phyloP scores from a whole-genome alignment of 2,329 filamentous ascomycete species.

The Rosellinia necatrix region DNA sequence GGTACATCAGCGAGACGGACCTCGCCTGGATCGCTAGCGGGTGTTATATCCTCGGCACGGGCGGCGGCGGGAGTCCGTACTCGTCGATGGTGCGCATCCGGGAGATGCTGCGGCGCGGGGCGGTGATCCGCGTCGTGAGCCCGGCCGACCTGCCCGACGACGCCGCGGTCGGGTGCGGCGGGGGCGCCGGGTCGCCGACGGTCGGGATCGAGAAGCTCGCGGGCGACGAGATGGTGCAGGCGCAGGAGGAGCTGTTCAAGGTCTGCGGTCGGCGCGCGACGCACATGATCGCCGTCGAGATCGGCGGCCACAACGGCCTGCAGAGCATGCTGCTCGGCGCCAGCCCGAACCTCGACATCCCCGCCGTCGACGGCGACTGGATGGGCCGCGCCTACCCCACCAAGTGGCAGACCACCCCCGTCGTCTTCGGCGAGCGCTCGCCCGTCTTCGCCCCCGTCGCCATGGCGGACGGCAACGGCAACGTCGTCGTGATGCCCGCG shows the following conservation, averaged over 20 bases:
- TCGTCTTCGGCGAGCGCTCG: conserved; percentile 54
- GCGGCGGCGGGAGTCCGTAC: conserved; percentile 62
- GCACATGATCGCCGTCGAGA: conserved; percentile 66
- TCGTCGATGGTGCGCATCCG: conserved; percentile 56
- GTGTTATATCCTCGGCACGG: conserved; percentile 65
- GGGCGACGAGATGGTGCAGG: conserved; percentile 59
- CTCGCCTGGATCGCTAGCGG: conserved; percentile 61
- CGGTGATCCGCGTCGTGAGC: conserved; percentile 56
- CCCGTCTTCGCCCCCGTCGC: conserved; percentile 50
- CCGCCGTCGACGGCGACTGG: conserved; percentile 59
- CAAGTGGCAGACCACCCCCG: conserved; percentile 60
- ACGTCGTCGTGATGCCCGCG: conserved; percentile 49
- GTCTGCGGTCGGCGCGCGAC: conserved; percentile 49
- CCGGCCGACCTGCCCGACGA: conserved; percentile 55
- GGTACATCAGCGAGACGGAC: conserved; percentile 63
- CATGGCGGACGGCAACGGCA: conserved; percentile 54
- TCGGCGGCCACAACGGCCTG: conserved; percentile 69
- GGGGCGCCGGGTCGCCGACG: conserved; percentile 62
- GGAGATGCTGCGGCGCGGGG: conserved; percentile 55
- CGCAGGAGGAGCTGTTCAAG: conserved; percentile 58
- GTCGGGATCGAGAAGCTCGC: conserved; percentile 64
- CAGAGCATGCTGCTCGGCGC: conserved; percentile 62
- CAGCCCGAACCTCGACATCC: conserved; percentile 55
- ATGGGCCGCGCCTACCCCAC: conserved; percentile 62
- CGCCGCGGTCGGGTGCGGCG: conserved; percentile 59